These are phyloP conservation scores for Arachis monticola DNA, from an alignment of 331 rosid genomes.

Conservation along the genomic window DNA sequence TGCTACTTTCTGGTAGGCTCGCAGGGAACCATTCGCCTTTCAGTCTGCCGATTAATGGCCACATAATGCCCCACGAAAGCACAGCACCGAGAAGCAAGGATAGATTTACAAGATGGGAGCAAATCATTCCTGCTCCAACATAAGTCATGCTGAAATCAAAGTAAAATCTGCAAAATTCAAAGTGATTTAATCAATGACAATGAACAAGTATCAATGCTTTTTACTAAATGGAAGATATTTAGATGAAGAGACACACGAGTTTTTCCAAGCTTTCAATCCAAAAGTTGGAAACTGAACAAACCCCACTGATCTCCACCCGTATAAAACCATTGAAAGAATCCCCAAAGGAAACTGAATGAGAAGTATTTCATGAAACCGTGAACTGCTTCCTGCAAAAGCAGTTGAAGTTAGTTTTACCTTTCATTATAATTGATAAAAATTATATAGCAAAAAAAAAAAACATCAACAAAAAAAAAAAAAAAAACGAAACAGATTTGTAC, in stretches of 20 bases:
- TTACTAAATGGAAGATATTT: slow-evolving; percentile 1
- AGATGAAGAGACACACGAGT: slow-evolving; percentile 62
- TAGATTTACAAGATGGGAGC: slow-evolving; percentile 92
- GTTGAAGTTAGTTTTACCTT: slow-evolving; percentile 39
- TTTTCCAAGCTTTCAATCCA: slow-evolving; percentile 88
- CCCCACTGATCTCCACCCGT: slow-evolving; percentile 87
- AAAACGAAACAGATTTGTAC: slow-evolving; percentile 50
- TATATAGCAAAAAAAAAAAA: too few relatives aligned
- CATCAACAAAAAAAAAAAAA: too few relatives aligned
- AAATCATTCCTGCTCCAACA: slow-evolving; percentile 99
- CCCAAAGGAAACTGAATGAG: slow-evolving; percentile 87
- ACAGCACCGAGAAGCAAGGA: slow-evolving; percentile 92
- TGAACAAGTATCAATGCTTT: slow-evolving; percentile 21
- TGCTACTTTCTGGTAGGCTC: slow-evolving; percentile 76
- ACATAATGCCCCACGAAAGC: slow-evolving; percentile 97
- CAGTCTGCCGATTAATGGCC: slow-evolving; percentile 82
- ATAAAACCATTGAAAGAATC: slow-evolving; percentile 92
- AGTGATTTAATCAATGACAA: slow-evolving; percentile 35
- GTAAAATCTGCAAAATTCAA: slow-evolving; percentile 76
- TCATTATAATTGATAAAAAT: too few relatives aligned
- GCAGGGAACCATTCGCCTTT: slow-evolving; percentile 97
- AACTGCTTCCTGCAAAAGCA: slow-evolving; percentile 76
- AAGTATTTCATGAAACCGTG: slow-evolving; percentile 74
- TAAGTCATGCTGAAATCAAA: slow-evolving; percentile 97
- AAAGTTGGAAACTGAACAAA: slow-evolving; percentile 93